Evolutionary conservation across 257 asterid species (phyloP).

Genomic region (Cinchona pubescens): DNA sequence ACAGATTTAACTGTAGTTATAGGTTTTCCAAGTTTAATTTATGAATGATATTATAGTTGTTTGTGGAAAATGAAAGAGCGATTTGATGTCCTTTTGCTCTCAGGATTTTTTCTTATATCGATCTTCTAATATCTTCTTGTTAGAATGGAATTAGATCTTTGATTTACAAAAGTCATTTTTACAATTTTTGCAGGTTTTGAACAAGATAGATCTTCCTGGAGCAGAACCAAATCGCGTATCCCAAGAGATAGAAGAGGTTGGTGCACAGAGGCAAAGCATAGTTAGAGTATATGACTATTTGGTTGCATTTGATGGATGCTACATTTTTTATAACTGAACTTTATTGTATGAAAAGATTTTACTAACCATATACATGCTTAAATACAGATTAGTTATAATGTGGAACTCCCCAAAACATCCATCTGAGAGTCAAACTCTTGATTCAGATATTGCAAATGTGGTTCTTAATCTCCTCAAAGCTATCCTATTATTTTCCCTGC

Average conservation of each 20-base stretch:
- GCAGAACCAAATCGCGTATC: slow-evolving; percentile 90
- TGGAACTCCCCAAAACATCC: not conserved
- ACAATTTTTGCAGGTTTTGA: slow-evolving; percentile 66
- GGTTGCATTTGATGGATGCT: not conserved
- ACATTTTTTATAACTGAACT: not conserved
- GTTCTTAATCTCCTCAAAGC: not conserved
- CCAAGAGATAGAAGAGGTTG: slow-evolving; percentile 96
- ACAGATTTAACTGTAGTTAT: not conserved
- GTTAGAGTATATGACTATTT: too few relatives aligned
- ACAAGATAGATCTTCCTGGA: slow-evolving; percentile 99
- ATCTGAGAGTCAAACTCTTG: not conserved
- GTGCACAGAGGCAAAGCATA: slow-evolving; percentile 30
- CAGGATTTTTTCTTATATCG: not conserved
- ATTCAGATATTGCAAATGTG: not conserved
- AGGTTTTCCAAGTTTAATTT: not conserved
- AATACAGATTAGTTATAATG: not conserved
- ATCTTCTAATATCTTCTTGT: not conserved
- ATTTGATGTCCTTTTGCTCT: not conserved
- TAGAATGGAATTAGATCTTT: not conserved
- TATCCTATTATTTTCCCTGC: not conserved
- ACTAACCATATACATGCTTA: not conserved
- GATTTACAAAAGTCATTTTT: slow-evolving; percentile 1
- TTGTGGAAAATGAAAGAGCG: not conserved
- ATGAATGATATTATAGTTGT: not conserved
- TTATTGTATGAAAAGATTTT: not conserved